Base-by-base conservation (phyloP, 2,329 filamentous ascomycete species). In the Monilinia aucupariae region DNA sequence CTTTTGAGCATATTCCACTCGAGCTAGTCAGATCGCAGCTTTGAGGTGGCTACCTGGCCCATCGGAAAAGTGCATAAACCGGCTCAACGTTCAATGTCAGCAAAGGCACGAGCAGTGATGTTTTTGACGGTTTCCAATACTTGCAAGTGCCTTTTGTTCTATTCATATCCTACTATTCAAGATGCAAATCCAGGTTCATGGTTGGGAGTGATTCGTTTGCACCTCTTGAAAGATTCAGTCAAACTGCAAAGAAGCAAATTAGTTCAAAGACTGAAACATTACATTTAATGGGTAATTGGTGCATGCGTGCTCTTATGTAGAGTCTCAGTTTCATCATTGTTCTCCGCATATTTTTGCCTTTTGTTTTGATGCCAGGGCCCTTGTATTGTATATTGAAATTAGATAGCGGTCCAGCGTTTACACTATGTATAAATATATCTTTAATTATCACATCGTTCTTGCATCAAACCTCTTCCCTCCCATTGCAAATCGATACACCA, bases 211-310 rank as follows among this genome's bases (percentile, higher is more conserved):
- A 17, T 37, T 34, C 13, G 30, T 32, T 47, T 58, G 9, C 43
- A 34, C 34, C 7, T 13, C 48, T 45, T 47, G 27, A 45, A 47
- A 45, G 27, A 22, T 13, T n/a, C 15, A 12, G 9, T 20, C 30
- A 30, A 58, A 47, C n/a, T 45, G 37, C 52, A 43, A 25, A 47
- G 54, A 27, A 20, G 41, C 41, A 34, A 56, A 22, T 47, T 9
- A n/a, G n/a, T 32, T 47, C 41, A 32, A 47, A 37, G 3, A 47
- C n/a, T 58, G 54, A 58, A 48, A 58, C 41, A 37, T 58, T 43
- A 27, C 22, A 17, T 47, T 0, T 4, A 39, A 39, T 12, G 37
- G 39, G 12, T 13, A 8, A 12, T 34, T 47, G 3, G 4, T 47
- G 12, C 7, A 47, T 25, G 9, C 20, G 12, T 20, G 32, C 13